phyloP scores from a whole-genome alignment of 805 yeast species.

The Metschnikowia matae region DNA sequence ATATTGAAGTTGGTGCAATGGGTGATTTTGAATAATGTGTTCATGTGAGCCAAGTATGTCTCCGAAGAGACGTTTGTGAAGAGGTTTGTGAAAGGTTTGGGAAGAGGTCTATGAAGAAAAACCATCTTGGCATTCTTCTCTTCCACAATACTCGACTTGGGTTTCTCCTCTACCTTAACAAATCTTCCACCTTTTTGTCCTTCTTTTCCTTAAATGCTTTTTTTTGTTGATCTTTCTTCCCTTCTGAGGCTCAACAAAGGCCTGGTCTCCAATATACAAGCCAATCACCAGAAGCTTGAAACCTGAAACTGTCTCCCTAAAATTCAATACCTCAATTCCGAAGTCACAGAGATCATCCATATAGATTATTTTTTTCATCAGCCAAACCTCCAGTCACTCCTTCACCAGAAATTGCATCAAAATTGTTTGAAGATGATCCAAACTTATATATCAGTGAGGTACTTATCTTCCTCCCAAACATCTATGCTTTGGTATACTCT shows the following conservation, averaged over 20 bases:
- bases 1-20: constrained; percentile 94
- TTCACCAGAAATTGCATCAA: no score
- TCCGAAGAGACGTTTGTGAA: constrained; percentile 54
- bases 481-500: no score
- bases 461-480: no score
- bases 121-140: constrained; percentile 82
- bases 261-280: constrained; percentile 18
- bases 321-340: no score
- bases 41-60: constrained; percentile 69
- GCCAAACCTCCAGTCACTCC: no score
- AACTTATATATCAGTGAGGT: no score
- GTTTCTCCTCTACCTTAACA: constrained; percentile 55
- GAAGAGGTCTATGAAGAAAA: no score
- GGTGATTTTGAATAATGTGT: constrained; percentile 82
- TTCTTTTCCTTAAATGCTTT: constrained; percentile 74
- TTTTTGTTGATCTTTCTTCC: constrained; percentile 58
- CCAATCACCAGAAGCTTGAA: no score
- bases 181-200: constrained; percentile 63
- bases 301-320: no score
- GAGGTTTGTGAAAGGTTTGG: constrained; percentile 21
- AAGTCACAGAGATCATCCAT: no score
- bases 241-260: constrained; percentile 51
- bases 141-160: constrained; percentile 60
- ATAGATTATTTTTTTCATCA: no score
- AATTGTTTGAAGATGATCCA: no score